Evolutionary conservation across 2,329 filamentous ascomycete species (phyloP), one percentile per base, ranked within the genome.

Genomic region (Massarina eburnea): DNA sequence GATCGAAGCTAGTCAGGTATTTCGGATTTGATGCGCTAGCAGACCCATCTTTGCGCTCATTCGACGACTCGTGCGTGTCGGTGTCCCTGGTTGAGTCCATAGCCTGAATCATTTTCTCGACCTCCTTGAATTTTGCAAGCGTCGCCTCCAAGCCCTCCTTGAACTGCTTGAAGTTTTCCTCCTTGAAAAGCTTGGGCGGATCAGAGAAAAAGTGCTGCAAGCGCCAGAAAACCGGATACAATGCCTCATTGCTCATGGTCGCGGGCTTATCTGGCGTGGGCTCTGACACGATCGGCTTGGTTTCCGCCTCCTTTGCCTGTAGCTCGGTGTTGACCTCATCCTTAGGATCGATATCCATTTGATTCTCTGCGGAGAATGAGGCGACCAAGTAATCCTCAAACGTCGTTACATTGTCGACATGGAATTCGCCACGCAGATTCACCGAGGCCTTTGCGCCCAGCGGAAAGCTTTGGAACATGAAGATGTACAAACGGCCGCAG

Each of bases 391-490:
- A 72, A 26, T 84, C 79, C 61, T 96, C 89, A 62, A 84, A 99
- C 0, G 82, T 84, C 1, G 95, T 99, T 44, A 91, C 82, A 75
- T 99, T 99, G 62, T 97, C 94, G 20, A 88, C 83, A 63, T 99
- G 94, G 58, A 94, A 99, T 73, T 97, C 92, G 57, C 94, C 94
- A 41, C 94, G 83, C 30, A 97, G 78, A 64, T 99, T 99, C 39
- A 99, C 94, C 0, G 94, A 96, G 67, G 94, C 97, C 67, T 92
- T 94, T 71, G 99, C 95, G 24, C 92, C 92, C 0, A 99, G 78
- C 1, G 94, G 94, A 62, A 99, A 97, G 68, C 91, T 95, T 69
- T 99, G 94, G 71, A 97, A 99, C 66, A 99, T 83, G 71, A 96
- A 99, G 54, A 99, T 96, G 71, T 97, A 97, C 20, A 99, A 94